Percentiles rank a stretch among this genome's conserved stretches.
Conservation (phyloP, 2,329 filamentous ascomycete species). For the Cercospora brassicicola region DNA sequence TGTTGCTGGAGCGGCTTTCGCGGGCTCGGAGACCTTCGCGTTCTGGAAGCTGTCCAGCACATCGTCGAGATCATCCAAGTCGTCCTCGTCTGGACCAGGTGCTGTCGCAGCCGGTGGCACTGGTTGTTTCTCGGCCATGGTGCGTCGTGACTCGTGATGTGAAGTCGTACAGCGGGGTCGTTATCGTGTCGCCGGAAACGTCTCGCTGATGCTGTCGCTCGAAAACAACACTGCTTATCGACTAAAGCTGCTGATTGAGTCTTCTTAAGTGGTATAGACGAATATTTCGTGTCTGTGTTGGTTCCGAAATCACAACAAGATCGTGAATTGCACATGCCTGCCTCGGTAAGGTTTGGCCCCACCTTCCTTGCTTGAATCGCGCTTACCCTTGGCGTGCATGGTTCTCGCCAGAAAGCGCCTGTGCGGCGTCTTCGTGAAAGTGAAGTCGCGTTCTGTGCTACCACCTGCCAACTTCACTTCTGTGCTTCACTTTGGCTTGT, state of each 20-base stretch:
- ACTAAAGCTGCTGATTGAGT: not conserved
- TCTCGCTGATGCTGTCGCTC: not conserved
- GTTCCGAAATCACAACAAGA: not conserved
- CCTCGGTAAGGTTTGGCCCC: slow-evolving; percentile 16
- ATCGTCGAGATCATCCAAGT: slow-evolving; percentile 89
- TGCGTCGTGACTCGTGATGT: slow-evolving; percentile 9
- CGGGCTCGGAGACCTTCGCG: slow-evolving; percentile 55
- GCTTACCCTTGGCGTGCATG: slow-evolving; percentile 1
- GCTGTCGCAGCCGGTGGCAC: slow-evolving; percentile 37
- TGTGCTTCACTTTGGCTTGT: not conserved
- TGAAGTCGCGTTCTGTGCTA: not conserved
- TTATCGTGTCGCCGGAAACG: not conserved
- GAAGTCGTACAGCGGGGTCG: not conserved
- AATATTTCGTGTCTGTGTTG: not conserved
- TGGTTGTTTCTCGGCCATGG: slow-evolving; percentile 34
- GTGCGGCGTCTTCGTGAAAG: slow-evolving; percentile 1
- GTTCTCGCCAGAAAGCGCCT: not conserved
- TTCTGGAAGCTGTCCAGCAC: slow-evolving; percentile 85
- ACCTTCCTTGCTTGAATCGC: slow-evolving; percentile 3
- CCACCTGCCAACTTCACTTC: not conserved
- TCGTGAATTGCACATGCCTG: slow-evolving; percentile 13
- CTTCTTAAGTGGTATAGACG: not conserved
- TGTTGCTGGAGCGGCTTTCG: slow-evolving; percentile 29
- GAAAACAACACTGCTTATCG: not conserved
- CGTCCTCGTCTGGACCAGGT: slow-evolving; percentile 89